Evolutionary conservation across 176 grass and related monocot species (phyloP).

Genomic region (Aegilops speltoides): DNA sequence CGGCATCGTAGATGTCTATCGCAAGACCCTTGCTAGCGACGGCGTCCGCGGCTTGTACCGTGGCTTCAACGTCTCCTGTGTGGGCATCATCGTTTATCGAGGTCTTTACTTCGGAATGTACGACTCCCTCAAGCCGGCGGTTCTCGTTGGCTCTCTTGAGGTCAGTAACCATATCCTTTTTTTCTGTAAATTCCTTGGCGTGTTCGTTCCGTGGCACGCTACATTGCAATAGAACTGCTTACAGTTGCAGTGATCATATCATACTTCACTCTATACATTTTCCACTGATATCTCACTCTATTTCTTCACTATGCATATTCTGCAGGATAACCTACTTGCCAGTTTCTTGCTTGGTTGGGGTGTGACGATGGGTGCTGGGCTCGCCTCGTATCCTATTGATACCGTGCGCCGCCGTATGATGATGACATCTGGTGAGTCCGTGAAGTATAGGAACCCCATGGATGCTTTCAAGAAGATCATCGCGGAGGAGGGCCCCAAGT

Average conservation of each 20-base stretch:
- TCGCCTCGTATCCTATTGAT: slow-evolving; percentile 91
- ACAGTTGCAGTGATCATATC: too few species aligned
- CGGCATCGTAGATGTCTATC: slow-evolving; percentile 89
- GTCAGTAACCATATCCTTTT: slow-evolving; percentile 11
- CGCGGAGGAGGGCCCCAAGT: slow-evolving; percentile 79
- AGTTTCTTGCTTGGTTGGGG: slow-evolving; percentile 81
- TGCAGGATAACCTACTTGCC: slow-evolving; percentile 92
- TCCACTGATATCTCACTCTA: not conserved
- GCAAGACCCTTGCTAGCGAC: slow-evolving; percentile 68
- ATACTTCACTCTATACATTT: not conserved
- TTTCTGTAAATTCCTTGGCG: not conserved
- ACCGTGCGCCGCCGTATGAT: slow-evolving; percentile 97
- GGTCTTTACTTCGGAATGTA: slow-evolving; percentile 95
- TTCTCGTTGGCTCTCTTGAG: slow-evolving; percentile 76
- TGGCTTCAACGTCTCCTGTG: slow-evolving; percentile 91
- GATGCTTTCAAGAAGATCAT: slow-evolving; percentile 79
- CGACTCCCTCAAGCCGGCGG: slow-evolving; percentile 84
- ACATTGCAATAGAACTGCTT: too few species aligned
- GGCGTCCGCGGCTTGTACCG: slow-evolving; percentile 88
- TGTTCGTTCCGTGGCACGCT: too few species aligned
- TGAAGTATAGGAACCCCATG: slow-evolving; percentile 91
- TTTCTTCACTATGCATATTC: not conserved
- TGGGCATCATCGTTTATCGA: slow-evolving; percentile 95
- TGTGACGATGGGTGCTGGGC: slow-evolving; percentile 84
- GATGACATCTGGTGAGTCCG: slow-evolving; percentile 95